Evolutionary conservation across 257 asterid species (phyloP).

Genomic region (Nemophila menziesii): DNA sequence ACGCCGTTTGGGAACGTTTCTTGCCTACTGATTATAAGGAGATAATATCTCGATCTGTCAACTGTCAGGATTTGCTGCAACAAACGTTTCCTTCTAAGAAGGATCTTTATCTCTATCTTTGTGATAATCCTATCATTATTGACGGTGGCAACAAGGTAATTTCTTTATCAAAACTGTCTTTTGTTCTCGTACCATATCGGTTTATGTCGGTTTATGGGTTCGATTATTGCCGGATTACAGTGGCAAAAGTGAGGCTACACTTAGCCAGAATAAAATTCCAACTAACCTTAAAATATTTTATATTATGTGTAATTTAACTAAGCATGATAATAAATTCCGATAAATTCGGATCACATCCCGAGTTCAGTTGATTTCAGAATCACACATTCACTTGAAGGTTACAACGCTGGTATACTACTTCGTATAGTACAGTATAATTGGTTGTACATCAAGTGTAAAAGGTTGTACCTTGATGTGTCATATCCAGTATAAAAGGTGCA

Average conservation of each 20-base stretch:
- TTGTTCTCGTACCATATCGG: no score
- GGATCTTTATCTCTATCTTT: conserved; percentile 47
- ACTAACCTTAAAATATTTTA: no score
- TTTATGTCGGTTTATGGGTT: no score
- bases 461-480: not conserved
- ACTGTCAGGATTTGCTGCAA: conserved; percentile 18
- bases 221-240: no score
- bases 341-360: no score
- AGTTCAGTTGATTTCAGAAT: no score
- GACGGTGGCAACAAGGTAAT: conserved; percentile 56
- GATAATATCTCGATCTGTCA: conserved; percentile 32
- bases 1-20: conserved; percentile 64
- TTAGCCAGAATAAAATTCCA: no score
- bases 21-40: conserved; percentile 60
- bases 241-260: no score
- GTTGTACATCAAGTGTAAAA: not conserved
- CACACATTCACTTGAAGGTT: no score
- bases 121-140: conserved; percentile 42
- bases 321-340: no score
- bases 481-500: not conserved
- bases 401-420: no score
- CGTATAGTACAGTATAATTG: not conserved
- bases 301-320: no score
- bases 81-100: conserved; percentile 34
- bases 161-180: not conserved